These are phyloP conservation scores for Alternaria triticimaculans DNA, from an alignment of 2,329 filamentous ascomycete genomes.

Conservation along the genomic window DNA sequence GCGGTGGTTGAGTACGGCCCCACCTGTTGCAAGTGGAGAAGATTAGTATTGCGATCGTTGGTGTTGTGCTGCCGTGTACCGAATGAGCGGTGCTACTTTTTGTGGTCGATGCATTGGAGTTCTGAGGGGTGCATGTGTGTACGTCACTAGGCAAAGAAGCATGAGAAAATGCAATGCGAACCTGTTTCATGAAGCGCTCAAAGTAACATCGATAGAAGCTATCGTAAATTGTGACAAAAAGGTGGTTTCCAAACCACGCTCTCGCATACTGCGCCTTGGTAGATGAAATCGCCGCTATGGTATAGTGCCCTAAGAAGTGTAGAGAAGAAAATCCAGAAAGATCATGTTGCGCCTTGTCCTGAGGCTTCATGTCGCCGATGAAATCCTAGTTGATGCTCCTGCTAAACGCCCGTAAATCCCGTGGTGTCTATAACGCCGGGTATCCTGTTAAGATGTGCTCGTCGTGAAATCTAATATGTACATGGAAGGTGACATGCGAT, in stretches of 20 bases:
- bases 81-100: not conserved
- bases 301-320: not conserved
- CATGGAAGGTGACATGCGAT: conserved; percentile 1
- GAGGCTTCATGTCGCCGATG: not conserved
- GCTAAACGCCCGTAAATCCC: not conserved
- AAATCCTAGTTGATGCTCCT: not conserved
- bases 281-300: conserved; percentile 2
- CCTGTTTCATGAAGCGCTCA: not conserved
- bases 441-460: conserved; percentile 2
- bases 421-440: not conserved
- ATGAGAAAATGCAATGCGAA: not conserved
- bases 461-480: conserved; percentile 13
- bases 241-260: not conserved
- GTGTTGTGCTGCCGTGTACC: not conserved
- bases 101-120: not conserved
- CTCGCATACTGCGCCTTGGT: not conserved
- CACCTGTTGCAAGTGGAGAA: not conserved
- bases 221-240: not conserved
- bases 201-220: not conserved
- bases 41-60: not conserved
- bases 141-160: not conserved
- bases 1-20: not conserved
- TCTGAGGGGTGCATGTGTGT: not conserved
- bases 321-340: not conserved
- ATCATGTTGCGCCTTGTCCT: not conserved